A percentile compares a stretch with the other conserved stretches of the same genome.
Evolutionary conservation across 1,139 yeast genomes (phyloP).

Genomic region (Taiozyma sp.): DNA sequence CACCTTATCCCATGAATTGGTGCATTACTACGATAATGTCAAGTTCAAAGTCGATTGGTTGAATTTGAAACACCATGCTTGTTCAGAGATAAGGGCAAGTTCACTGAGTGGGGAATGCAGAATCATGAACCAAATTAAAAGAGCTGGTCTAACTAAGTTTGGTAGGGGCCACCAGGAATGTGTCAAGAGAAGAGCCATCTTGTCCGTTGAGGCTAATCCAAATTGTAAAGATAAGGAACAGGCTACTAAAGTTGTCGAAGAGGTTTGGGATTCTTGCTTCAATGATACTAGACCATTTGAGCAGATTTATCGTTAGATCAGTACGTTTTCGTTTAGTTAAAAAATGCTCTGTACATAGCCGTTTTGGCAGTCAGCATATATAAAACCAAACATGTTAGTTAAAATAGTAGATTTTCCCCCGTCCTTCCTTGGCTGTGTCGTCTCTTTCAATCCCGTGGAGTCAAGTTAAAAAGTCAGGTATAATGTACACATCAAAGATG

Average conservation of each 20-base stretch:
- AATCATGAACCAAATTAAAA: constrained; percentile 76
- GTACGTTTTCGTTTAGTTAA: not conserved
- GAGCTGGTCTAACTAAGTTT: constrained; percentile 56
- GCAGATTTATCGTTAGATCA: constrained; percentile 61
- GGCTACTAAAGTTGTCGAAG: constrained; percentile 76
- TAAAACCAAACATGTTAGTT: not conserved
- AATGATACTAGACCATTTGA: constrained; percentile 96
- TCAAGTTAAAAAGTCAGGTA: constrained; percentile 56
- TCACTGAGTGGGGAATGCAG: constrained; percentile 95
- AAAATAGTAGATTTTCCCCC: no score
- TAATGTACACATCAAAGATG: constrained; percentile 81
- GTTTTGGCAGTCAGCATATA: not conserved
- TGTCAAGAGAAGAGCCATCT: constrained; percentile 79
- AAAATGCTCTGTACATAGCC: not conserved
- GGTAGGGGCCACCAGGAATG: constrained; percentile 88
- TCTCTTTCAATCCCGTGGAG: no score
- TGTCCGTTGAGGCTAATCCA: constrained; percentile 86
- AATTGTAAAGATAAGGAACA: constrained; percentile 64
- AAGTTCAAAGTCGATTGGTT: constrained; percentile 83
- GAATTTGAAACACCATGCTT: constrained; percentile 89
- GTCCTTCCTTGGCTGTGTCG: no score
- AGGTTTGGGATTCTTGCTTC: constrained; percentile 91
- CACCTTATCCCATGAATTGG: constrained; percentile 85
- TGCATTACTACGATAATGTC: constrained; percentile 89
- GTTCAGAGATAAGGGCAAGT: constrained; percentile 93